These are phyloP conservation scores for Calonectria pseudoreteaudii DNA, from an alignment of 2,329 filamentous ascomycete species.

Conservation along the genomic window DNA sequence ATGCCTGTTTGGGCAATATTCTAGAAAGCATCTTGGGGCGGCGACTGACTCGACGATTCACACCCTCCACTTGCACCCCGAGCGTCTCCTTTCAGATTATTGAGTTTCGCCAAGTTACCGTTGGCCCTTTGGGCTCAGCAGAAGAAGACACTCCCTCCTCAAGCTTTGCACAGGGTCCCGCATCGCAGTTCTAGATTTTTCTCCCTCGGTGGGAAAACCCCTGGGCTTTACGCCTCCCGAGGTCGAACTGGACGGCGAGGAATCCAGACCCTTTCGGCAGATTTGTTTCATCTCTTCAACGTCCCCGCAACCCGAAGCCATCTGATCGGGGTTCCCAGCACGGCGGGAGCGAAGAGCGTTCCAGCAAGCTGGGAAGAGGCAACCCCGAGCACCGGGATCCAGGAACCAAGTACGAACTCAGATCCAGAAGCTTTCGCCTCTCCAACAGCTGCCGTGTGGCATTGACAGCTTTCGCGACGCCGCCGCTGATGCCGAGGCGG, in stretches of 20 bases:
- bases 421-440: background rate
- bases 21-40: constrained; percentile 30
- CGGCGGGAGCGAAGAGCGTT: constrained; percentile 14
- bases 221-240: constrained; percentile 20
- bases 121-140: constrained; percentile 23
- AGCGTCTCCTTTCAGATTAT: constrained; percentile 31
- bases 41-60: background rate
- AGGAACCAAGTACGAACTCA: background rate
- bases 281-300: constrained; percentile 29
- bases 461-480: background rate
- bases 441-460: background rate
- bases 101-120: constrained; percentile 35
- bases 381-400: background rate
- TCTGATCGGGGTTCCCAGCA: constrained; percentile 5
- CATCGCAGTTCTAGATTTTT: constrained; percentile 26
- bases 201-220: background rate
- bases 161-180: constrained; percentile 34
- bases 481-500: background rate
- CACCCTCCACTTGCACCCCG: background rate
- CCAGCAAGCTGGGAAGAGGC: constrained; percentile 11
- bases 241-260: constrained; percentile 22
- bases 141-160: constrained; percentile 25
- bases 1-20: constrained; percentile 39
- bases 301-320: constrained; percentile 11
- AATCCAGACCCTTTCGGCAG: constrained; percentile 26